Evolutionary conservation across 148 eudicot species (phyloP).

Genomic region (Bassia scoparia): DNA sequence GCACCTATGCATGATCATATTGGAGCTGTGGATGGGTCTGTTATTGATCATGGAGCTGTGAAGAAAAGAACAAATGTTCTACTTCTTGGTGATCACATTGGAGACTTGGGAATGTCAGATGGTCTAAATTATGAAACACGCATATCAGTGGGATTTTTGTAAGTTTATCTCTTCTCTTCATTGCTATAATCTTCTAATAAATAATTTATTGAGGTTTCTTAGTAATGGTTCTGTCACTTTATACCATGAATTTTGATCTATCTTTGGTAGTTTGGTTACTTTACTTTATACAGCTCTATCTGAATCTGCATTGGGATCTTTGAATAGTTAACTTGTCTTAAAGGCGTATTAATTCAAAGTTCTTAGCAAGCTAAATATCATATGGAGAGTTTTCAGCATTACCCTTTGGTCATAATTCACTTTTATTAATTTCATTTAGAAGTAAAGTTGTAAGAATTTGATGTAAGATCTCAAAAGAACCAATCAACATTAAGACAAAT

Average conservation of each 20-base stretch:
- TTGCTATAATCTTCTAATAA: background rate
- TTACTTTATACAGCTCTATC: background rate
- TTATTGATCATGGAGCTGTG: constrained; percentile 44
- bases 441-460: too few relatives aligned
- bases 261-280: background rate
- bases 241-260: background rate
- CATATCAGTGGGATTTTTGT: constrained; percentile 89
- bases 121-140: constrained; percentile 75
- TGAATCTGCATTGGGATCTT: background rate
- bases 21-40: constrained; percentile 47
- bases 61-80: constrained; percentile 79
- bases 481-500: too few relatives aligned
- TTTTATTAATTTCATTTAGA: background rate
- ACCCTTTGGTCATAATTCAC: background rate
- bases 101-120: constrained; percentile 96
- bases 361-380: background rate
- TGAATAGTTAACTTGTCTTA: background rate
- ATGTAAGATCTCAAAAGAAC: too few relatives aligned
- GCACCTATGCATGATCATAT: constrained; percentile 63
- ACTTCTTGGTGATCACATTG: constrained; percentile 91
- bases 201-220: too few relatives aligned
- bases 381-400: background rate
- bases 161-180: constrained; percentile 33
- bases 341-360: background rate
- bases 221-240: background rate